Percentiles rank a stretch among this genome's conserved stretches.
These are phyloP conservation scores for Salix koriyanagi DNA, from an alignment of 345 rosid genomes.

Conservation along the genomic window DNA sequence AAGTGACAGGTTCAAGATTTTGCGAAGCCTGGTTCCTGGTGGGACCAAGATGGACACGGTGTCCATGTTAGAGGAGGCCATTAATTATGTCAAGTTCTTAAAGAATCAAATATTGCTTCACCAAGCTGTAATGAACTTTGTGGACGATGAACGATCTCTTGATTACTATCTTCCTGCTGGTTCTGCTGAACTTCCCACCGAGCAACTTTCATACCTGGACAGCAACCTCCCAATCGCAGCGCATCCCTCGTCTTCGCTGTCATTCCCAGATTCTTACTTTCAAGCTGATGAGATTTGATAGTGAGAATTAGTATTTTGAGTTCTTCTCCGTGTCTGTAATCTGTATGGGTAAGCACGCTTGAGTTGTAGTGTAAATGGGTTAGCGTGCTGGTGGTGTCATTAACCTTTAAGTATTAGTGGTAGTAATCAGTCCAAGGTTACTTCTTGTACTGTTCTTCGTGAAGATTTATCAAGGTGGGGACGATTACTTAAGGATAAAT, in stretches of 20 bases:
- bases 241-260: not conserved
- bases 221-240: constrained; percentile 7
- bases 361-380: no score
- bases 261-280: constrained; percentile 7
- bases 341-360: not conserved
- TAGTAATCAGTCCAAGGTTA: not conserved
- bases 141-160: constrained; percentile 10
- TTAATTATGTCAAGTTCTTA: constrained; percentile 79
- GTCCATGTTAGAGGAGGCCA: constrained; percentile 85
- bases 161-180: not conserved
- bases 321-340: not conserved
- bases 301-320: not conserved
- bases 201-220: constrained; percentile 7
- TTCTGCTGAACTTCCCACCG: not conserved
- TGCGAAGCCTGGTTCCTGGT: constrained; percentile 83
- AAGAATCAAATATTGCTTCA: constrained; percentile 76
- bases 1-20: constrained; percentile 76
- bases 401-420: not conserved
- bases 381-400: not conserved
- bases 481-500: no score
- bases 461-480: no score
- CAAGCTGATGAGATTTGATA: constrained; percentile 3
- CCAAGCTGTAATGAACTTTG: constrained; percentile 37
- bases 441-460: not conserved
- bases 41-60: constrained; percentile 88